Evolutionary conservation across 2,329 filamentous ascomycete species (phyloP).

Genomic region (Claviceps arundinis): DNA sequence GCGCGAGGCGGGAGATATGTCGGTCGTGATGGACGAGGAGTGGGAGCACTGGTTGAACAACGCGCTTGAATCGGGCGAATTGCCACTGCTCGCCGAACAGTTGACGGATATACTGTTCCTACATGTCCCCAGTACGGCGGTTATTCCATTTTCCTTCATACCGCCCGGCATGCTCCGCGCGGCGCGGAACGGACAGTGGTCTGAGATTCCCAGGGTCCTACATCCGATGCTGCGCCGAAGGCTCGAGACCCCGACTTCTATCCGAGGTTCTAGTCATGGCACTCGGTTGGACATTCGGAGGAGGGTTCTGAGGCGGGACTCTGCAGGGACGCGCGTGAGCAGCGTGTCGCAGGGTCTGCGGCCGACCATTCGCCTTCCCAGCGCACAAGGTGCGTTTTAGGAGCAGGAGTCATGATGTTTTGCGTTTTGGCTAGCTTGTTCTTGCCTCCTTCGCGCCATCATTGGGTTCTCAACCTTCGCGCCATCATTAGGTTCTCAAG

Average conservation of each 20-base stretch:
- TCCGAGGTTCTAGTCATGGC: not conserved
- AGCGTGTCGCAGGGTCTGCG: not conserved
- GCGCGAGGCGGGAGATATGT: slow-evolving; percentile 45
- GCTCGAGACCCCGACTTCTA: slow-evolving; percentile 25
- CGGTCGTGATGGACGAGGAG: slow-evolving; percentile 51
- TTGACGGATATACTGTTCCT: slow-evolving; percentile 24
- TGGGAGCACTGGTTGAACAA: slow-evolving; percentile 67
- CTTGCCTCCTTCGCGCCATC: too few relatives aligned
- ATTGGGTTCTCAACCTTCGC: not conserved
- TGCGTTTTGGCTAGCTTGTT: too few relatives aligned
- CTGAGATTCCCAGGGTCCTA: slow-evolving; percentile 42
- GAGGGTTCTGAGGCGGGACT: too few relatives aligned
- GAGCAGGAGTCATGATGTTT: not conserved
- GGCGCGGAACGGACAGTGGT: slow-evolving; percentile 43
- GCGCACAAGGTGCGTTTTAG: slow-evolving; percentile 6
- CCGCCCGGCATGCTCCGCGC: slow-evolving; percentile 39
- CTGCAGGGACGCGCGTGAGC: not conserved
- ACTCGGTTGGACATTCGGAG: not conserved
- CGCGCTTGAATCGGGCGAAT: slow-evolving; percentile 44
- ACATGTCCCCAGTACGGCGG: slow-evolving; percentile 12
- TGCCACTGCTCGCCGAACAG: slow-evolving; percentile 33
- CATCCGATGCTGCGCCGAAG: slow-evolving; percentile 37
- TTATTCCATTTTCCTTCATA: slow-evolving; percentile 26
- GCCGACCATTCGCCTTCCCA: slow-evolving; percentile 6
- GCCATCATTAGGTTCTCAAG: not conserved